Evolutionary conservation across 352 stramenopile genomes (phyloP).

Genomic region (Globisporangium iwayamae): DNA sequence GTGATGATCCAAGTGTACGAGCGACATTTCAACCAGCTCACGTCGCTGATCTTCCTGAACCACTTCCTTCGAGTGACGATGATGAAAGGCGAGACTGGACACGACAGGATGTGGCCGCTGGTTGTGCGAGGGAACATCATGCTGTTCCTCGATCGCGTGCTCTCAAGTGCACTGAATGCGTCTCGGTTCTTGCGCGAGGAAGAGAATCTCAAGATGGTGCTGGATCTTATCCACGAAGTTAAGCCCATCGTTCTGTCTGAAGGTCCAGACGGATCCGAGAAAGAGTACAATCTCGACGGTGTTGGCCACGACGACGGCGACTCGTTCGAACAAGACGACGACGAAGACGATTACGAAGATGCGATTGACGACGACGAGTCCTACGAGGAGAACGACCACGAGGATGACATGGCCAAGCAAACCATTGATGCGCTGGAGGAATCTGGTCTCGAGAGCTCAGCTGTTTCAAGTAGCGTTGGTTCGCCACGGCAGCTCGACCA

Average conservation of each 20-base stretch:
- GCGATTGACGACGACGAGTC: conserved; percentile 21
- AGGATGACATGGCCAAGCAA: conserved; percentile 39
- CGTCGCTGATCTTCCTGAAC: conserved; percentile 80
- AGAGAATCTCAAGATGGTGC: conserved; percentile 70
- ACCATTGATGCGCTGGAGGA: conserved; percentile 67
- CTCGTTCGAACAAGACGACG: conserved; percentile 53
- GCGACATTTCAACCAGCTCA: conserved; percentile 69
- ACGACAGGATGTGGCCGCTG: conserved; percentile 58
- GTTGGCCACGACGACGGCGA: conserved; percentile 41
- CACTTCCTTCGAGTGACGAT: conserved; percentile 80
- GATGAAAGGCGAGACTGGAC: conserved; percentile 46
- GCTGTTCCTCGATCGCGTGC: conserved; percentile 75
- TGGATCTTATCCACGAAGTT: conserved; percentile 72
- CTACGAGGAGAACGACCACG: conserved; percentile 34
- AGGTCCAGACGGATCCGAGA: conserved; percentile 58
- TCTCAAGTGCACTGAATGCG: conserved; percentile 78
- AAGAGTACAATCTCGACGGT: conserved; percentile 67
- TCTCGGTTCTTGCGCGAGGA: conserved; percentile 72
- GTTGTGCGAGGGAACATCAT: conserved; percentile 82
- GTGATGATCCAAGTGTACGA: conserved; percentile 88
- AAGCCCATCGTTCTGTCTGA: conserved; percentile 72
- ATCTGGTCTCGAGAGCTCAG: conserved; percentile 43
- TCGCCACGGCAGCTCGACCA: conserved; percentile 29
- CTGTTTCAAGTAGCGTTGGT: conserved; percentile 28
- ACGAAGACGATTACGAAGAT: conserved; percentile 37